These are phyloP conservation scores for Aureobasidium sp. DNA, from an alignment of 2,329 filamentous ascomycete genomes.

Conservation along the genomic window DNA sequence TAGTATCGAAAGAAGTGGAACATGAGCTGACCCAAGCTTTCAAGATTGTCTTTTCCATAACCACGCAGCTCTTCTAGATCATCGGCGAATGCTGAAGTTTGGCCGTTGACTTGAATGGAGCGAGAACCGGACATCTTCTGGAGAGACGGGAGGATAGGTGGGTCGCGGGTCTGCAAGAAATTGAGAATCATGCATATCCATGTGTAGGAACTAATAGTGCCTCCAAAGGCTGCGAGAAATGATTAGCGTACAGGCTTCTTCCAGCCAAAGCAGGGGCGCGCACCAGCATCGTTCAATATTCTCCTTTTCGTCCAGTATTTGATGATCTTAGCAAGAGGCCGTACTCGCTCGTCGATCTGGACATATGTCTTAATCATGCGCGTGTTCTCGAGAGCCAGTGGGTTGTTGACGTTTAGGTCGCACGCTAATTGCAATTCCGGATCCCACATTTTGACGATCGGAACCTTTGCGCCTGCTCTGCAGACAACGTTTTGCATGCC, in stretches of 20 bases:
- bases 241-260: conserved; percentile 1
- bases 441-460: conserved; percentile 98
- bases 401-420: conserved; percentile 99
- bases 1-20: conserved; percentile 96
- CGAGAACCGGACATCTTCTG: conserved; percentile 64
- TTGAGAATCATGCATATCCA: conserved; percentile 99
- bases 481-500: conserved; percentile 97
- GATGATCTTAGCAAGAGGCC: conserved; percentile 89
- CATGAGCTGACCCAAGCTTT: conserved; percentile 73
- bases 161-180: conserved; percentile 80
- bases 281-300: conserved; percentile 93
- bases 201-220: conserved; percentile 93
- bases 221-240: conserved; percentile 61
- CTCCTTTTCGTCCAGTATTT: conserved; percentile 95
- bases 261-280: conserved; percentile 27
- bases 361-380: conserved; percentile 98
- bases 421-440: conserved; percentile 81
- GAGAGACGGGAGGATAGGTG: conserved; percentile 75
- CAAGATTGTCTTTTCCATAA: conserved; percentile 71
- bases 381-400: conserved; percentile 87
- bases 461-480: conserved; percentile 88
- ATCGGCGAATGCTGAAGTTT: conserved; percentile 74
- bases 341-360: conserved; percentile 80
- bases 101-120: conserved; percentile 52
- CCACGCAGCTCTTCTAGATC: conserved; percentile 66